Percentiles rank a stretch among this genome's conserved stretches.
phyloP scores from a whole-genome alignment of 176 grass and related monocot species.

The Thalia dealbata region DNA sequence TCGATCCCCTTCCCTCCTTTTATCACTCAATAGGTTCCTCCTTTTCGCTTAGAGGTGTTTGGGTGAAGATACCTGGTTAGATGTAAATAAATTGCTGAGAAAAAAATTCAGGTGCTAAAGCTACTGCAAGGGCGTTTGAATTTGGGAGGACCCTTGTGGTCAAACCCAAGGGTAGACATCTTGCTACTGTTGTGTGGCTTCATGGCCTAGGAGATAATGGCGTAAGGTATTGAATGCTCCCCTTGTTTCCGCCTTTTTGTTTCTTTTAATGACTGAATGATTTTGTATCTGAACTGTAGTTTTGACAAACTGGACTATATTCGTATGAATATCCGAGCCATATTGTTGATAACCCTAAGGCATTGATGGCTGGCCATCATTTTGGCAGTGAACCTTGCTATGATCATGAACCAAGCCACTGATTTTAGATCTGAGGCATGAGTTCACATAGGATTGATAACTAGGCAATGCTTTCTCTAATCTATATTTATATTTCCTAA shows the following conservation, averaged over 20 bases:
- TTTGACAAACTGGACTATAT: neutral
- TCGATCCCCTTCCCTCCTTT: constrained; percentile 1
- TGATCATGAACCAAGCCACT: neutral
- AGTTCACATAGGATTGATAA: neutral
- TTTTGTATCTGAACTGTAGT: neutral
- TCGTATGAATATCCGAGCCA: neutral
- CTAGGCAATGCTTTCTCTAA: neutral
- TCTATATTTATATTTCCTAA: neutral
- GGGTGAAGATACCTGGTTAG: neutral
- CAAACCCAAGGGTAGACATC: constrained; percentile 83
- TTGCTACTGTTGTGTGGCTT: constrained; percentile 88
- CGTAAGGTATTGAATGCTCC: neutral
- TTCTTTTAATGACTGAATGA: neutral
- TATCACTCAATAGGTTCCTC: neutral
- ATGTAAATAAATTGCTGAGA: constrained; percentile 7
- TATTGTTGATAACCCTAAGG: neutral
- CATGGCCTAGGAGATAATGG: constrained; percentile 96
- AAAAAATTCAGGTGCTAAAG: constrained; percentile 49
- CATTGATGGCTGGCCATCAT: neutral
- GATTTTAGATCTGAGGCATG: neutral
- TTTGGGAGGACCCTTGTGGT: constrained; percentile 92
- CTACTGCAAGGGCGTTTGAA: constrained; percentile 48
- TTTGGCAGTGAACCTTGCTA: neutral
- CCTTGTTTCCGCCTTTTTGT: neutral
- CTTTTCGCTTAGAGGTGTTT: neutral